phyloP scores from a whole-genome alignment of 1,284 basidiomycete species.

The Ceratobasidium sp. region DNA sequence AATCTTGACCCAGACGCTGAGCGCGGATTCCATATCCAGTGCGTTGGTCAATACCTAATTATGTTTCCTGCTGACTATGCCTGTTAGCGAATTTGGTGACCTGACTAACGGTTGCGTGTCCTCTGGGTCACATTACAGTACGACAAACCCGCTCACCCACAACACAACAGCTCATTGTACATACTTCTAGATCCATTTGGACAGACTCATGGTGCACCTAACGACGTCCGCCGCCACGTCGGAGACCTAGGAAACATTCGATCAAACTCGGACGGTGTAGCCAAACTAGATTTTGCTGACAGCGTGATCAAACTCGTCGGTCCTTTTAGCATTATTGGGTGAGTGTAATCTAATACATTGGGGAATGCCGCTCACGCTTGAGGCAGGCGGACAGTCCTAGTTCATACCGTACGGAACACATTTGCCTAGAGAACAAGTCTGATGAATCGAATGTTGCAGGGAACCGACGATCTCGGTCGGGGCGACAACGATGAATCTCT shows the following conservation, averaged over 20 bases:
- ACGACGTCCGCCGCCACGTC: conserved; percentile 66
- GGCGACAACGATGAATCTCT: conserved; percentile 71
- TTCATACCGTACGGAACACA: conserved; percentile 63
- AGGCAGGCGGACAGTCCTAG: conserved; percentile 62
- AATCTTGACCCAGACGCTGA: conserved; percentile 65
- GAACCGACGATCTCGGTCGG: conserved; percentile 76
- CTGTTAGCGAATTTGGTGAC: conserved; percentile 69
- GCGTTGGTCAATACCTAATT: conserved; percentile 46
- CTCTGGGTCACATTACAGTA: conserved; percentile 74
- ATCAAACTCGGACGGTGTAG: conserved; percentile 67
- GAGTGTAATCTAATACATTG: conserved; percentile 44
- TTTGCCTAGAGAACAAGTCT: neutral
- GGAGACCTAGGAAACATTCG: conserved; percentile 82
- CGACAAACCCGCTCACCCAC: neutral
- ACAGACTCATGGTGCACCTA: conserved; percentile 70
- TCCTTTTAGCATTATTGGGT: conserved; percentile 73
- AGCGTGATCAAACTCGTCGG: conserved; percentile 71
- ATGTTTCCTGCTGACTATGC: neutral
- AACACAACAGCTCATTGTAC: no score
- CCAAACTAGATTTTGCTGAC: conserved; percentile 67
- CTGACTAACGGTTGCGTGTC: conserved; percentile 71
- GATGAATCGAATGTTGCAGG: conserved; percentile 54
- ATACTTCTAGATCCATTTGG: conserved; percentile 65
- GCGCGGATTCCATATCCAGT: conserved; percentile 84
- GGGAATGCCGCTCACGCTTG: neutral